A percentile compares a stretch with the other conserved stretches of the same genome.
These are phyloP conservation scores for Spatholobus suberectus DNA, from an alignment of 306 rosid species.

Conservation along the genomic window DNA sequence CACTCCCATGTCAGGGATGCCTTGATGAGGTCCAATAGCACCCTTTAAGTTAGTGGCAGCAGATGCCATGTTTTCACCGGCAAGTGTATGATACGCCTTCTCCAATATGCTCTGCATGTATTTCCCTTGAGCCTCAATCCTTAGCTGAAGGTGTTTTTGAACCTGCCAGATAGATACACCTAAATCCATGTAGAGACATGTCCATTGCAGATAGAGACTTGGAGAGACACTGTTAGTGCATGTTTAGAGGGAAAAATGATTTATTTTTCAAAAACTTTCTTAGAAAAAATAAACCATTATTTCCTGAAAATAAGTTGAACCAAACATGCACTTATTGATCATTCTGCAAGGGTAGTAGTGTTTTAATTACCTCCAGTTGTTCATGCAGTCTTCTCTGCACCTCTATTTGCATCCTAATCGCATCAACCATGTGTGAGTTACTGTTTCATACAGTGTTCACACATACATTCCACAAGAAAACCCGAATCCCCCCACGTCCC, in stretches of 20 bases:
- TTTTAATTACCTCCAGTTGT: conserved; percentile 81
- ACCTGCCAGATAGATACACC: conserved; percentile 60
- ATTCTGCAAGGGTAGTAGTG: background rate
- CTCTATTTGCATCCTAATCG: conserved; percentile 98
- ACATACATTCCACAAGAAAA: conserved; percentile 55
- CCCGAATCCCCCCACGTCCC: conserved; percentile 47
- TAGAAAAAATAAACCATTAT: background rate
- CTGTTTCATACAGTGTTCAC: conserved; percentile 56
- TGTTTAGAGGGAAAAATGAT: background rate
- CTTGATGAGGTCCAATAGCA: conserved; percentile 49
- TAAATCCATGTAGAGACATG: conserved; percentile 37
- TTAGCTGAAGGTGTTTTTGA: conserved; percentile 91
- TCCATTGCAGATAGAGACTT: background rate
- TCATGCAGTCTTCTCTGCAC: conserved; percentile 98
- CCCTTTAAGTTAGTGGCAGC: conserved; percentile 60
- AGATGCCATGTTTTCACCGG: conserved; percentile 86
- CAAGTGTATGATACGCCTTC: conserved; percentile 98
- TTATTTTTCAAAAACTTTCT: background rate
- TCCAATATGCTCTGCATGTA: conserved; percentile 99
- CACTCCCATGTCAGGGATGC: conserved; percentile 63
- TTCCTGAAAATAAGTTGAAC: background rate
- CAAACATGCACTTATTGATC: background rate
- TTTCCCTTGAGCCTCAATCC: conserved; percentile 99
- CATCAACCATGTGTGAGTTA: conserved; percentile 78
- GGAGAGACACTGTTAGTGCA: background rate